Evolutionary conservation across 441 rosid species (phyloP).

Genomic region (Lepidium campestre): DNA sequence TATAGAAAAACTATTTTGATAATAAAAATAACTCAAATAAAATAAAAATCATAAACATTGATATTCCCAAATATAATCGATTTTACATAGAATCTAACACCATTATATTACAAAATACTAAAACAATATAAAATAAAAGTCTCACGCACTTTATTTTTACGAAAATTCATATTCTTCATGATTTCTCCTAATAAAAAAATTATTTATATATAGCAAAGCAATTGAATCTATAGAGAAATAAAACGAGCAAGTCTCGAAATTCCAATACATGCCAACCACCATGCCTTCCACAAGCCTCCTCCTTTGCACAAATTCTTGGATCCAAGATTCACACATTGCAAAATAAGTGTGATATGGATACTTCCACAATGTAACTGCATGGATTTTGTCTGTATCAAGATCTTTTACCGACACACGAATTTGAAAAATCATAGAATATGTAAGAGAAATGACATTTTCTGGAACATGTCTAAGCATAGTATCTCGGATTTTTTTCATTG

Average conservation of each 20-base stretch:
- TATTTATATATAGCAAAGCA: too few relatives aligned
- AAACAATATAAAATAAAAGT: too few relatives aligned
- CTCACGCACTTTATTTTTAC: too few relatives aligned
- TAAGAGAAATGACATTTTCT: background rate
- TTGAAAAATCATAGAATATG: background rate
- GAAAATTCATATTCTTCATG: too few relatives aligned
- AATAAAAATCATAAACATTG: too few relatives aligned
- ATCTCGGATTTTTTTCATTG: background rate
- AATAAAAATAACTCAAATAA: too few relatives aligned
- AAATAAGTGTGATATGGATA: background rate
- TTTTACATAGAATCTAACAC: too few relatives aligned
- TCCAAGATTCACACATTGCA: slow-evolving; percentile 1
- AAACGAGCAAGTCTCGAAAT: background rate
- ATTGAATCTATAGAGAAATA: background rate
- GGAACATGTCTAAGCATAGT: background rate
- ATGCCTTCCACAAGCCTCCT: slow-evolving; percentile 15
- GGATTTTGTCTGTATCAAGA: slow-evolving; percentile 15
- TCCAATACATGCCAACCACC: slow-evolving; percentile 16
- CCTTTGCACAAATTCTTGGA: slow-evolving; percentile 5
- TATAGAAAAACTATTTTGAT: too few relatives aligned
- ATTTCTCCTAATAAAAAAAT: too few relatives aligned
- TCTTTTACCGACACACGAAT: background rate
- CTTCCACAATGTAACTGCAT: background rate
- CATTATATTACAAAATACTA: too few relatives aligned
- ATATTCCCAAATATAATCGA: too few relatives aligned